These are phyloP conservation scores for Posidonia australis DNA, from an alignment of 106 monocot genomes.

Conservation along the genomic window DNA sequence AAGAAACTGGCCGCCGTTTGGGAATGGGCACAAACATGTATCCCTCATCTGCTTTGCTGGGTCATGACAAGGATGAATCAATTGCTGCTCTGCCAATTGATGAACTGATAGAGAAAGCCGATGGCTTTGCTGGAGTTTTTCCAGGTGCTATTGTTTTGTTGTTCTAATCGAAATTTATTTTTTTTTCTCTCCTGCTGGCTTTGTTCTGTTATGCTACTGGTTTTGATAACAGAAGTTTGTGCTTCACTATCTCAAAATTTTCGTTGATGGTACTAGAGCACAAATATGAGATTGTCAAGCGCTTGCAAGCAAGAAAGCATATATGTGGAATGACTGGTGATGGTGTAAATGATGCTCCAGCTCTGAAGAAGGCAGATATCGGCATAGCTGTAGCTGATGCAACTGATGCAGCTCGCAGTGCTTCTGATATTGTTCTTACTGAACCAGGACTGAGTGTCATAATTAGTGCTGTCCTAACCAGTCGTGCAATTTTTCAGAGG, in stretches of 20 bases:
- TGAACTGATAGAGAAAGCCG: slow-evolving; percentile 93
- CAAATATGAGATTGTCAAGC: slow-evolving; percentile 91
- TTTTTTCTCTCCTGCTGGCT: background rate
- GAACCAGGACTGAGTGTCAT: slow-evolving; percentile 85
- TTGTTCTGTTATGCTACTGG: background rate
- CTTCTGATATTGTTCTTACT: slow-evolving; percentile 89
- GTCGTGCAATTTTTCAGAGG: slow-evolving; percentile 78
- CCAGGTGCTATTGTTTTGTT: slow-evolving; percentile 34
- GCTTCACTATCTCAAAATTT: background rate
- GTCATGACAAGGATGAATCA: slow-evolving; percentile 70
- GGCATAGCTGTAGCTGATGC: slow-evolving; percentile 97
- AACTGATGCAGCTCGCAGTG: slow-evolving; percentile 93
- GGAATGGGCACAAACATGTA: slow-evolving; percentile 99
- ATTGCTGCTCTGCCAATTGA: slow-evolving; percentile 78
- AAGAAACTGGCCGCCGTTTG: slow-evolving; percentile 86
- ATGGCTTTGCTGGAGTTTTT: slow-evolving; percentile 97
- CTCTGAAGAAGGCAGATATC: slow-evolving; percentile 92
- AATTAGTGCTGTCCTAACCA: slow-evolving; percentile 74
- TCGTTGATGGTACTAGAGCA: slow-evolving; percentile 37
- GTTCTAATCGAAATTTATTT: background rate
- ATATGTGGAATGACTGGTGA: slow-evolving; percentile 98
- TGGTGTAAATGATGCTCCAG: slow-evolving; percentile 97
- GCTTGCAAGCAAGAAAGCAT: slow-evolving; percentile 82
- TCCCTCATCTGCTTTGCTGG: slow-evolving; percentile 81
- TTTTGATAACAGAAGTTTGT: background rate